Conservation (phyloP, 2,329 filamentous ascomycete species). For the Claviceps humidiphila region DNA sequence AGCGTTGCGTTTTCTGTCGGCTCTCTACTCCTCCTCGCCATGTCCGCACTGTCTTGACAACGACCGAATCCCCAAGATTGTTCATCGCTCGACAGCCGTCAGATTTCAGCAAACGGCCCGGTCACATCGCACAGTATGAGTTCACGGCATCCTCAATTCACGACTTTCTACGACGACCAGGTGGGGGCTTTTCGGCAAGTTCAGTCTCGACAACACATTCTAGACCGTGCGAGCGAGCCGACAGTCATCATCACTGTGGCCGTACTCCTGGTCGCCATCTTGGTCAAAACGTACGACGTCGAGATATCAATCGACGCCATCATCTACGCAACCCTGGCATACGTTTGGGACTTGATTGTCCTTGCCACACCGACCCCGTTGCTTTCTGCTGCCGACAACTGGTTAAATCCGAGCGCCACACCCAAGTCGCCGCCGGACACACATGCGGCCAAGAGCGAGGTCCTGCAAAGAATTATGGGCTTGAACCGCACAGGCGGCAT, state of each 20-base stretch:
- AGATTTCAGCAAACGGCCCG: background rate
- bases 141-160: conserved; percentile 19
- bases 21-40: conserved; percentile 5
- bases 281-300: conserved; percentile 22
- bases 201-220: conserved; percentile 13
- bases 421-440: conserved; percentile 25
- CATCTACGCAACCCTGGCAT: conserved; percentile 19
- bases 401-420: conserved; percentile 34
- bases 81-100: conserved; percentile 9
- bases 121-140: conserved; percentile 19
- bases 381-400: conserved; percentile 43
- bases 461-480: conserved; percentile 49
- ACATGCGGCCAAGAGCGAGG: conserved; percentile 49
- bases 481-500: conserved; percentile 39
- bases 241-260: conserved; percentile 21
- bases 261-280: conserved; percentile 19
- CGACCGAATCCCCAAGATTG: conserved; percentile 3
- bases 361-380: conserved; percentile 41
- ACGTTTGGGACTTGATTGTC: conserved; percentile 50
- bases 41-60: conserved; percentile 9
- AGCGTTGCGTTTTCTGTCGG: background rate
- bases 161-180: conserved; percentile 23
- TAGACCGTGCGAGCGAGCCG: conserved; percentile 22
- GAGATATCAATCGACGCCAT: conserved; percentile 17
- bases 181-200: conserved; percentile 20